Base-by-base conservation (phyloP, 352 stramenopile genomes). In the Phytopythium vexans region DNA sequence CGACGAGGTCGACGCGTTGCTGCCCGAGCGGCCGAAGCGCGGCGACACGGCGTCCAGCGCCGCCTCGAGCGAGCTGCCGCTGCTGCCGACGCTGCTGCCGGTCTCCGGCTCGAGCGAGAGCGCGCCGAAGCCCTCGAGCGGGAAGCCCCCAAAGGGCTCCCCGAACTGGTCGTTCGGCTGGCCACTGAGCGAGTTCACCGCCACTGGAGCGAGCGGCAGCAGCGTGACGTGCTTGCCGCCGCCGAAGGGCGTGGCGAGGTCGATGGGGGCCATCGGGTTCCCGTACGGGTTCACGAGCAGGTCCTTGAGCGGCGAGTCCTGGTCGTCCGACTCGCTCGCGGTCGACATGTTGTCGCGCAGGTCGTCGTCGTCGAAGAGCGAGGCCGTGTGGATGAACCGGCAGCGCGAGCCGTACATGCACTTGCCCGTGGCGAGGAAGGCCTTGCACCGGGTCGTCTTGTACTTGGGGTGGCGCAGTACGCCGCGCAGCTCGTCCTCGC, bases 371-470 rank as follows among this genome's bases (percentile, higher is more conserved):
- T 77, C 68, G 15, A 56, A 63, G 4, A 53, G 41, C 44, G 70
- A 58, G 6, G 60, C 54, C 8, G 54, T 65, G 68, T 96, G 88
- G 41, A 96, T 94, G 59, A 96, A 96, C 41, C 88, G 82, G 58
- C 88, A 96, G 21, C 88, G 82, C 8, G 73, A 86, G 52, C 86
- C 88, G 61, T 96, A 96, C 70, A 89, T 88, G 66, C 88, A 96
- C 46, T 80, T 80, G 34, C 88, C 88, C 6, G 88, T 95, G 16
- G 72, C 77, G 54, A 91, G 42, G 58, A 90, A 96, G 37, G 82
- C 85, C 66, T 95, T 95, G 77, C 88, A 96, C 14, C 86, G 85
- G 34, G 85, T 92, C 11, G 88, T 96, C 74, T 96, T 96, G 82
- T 96, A 96, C 68, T 95, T 94, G 38, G 88, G 88, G 67, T 96